Evolutionary conservation across 805 yeast species (phyloP), one percentile per base, ranked within the genome.

Genomic region (Candida multigemmis): DNA sequence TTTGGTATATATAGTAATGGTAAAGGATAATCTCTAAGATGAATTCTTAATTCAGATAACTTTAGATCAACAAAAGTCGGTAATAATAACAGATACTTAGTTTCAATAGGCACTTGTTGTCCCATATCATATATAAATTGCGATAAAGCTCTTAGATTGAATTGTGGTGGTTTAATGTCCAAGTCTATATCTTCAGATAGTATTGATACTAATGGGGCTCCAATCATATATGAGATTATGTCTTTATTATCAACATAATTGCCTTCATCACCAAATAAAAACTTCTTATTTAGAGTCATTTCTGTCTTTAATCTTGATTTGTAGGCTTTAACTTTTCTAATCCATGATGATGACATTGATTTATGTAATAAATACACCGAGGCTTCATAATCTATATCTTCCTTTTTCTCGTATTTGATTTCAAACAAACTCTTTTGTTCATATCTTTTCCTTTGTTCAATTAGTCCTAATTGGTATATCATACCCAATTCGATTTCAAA

Each of bases 21-120:
- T 10, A 89, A 43, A 0, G 96, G 96, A 44, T 80, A 85, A 43
- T 87, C 97, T 29, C 91, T 60, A 33, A 87, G 40, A 45, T 82
- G 89, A 40, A 75, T 65, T 33, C 91, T 56, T 8, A 77, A 46
- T 41, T 84, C 93, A 3, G 57, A 53, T 20, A 82, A 57, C 10
- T 55, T 60, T 26, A 82, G 55, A 29, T 76, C 71, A 9, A 80
- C 22, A 46, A 58, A 57, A 29, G 75, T 41, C 0, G 96, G 96
- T 2, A 86, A 41, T 45, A 78, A 46, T 12, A 82, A 60, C 1
- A 89, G 74, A 47, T 73, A 87, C 27, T 61, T 44, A 0, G 85
- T 72, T 31, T 79, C 83, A 27, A 46, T 43, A 0, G 97, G 96
- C 8, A 79, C 69, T 0, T 91, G 93, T 45, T 85, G 86, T 2